Percentiles rank a stretch among this genome's conserved stretches.
These are phyloP conservation scores for Lentinula novae-zelandiae DNA, from an alignment of 1,284 basidiomycete genomes.

Conservation along the genomic window DNA sequence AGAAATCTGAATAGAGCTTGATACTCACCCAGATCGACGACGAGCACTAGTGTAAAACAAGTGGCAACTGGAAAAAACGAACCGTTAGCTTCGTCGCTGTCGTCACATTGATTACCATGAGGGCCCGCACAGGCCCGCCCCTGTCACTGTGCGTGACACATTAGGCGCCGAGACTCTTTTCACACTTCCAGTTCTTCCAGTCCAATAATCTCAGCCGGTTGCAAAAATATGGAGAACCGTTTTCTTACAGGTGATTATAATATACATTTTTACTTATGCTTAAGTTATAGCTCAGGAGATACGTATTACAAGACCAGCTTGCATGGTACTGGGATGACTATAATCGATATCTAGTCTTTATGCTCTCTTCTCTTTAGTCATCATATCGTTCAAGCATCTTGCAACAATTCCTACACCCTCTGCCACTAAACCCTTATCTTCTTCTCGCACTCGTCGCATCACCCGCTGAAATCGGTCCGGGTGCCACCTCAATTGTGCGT, in stretches of 20 bases:
- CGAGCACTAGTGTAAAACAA: background rate
- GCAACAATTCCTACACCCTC: constrained; percentile 68
- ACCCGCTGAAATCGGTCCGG: constrained; percentile 68
- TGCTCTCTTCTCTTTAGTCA: constrained; percentile 39
- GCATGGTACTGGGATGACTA: background rate
- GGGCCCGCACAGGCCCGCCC: background rate
- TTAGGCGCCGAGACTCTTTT: background rate
- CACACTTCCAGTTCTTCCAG: background rate
- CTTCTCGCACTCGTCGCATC: constrained; percentile 46
- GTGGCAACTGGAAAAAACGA: background rate
- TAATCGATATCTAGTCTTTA: constrained; percentile 20
- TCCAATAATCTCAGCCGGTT: too few species aligned
- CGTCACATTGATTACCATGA: background rate
- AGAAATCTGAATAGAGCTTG: background rate
- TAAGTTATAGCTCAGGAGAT: background rate
- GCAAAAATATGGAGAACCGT: too few species aligned
- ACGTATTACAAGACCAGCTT: background rate
- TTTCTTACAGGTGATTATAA: too few species aligned
- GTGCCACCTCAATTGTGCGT: constrained; percentile 70
- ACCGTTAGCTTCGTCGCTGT: background rate
- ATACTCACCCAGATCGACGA: background rate
- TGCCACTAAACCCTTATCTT: constrained; percentile 55
- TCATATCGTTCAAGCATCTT: constrained; percentile 65
- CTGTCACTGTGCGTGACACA: background rate
- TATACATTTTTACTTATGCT: background rate